Evolutionary conservation across 2,329 filamentous ascomycete genomes (phyloP).

Genomic region (Colletotrichum sp.): DNA sequence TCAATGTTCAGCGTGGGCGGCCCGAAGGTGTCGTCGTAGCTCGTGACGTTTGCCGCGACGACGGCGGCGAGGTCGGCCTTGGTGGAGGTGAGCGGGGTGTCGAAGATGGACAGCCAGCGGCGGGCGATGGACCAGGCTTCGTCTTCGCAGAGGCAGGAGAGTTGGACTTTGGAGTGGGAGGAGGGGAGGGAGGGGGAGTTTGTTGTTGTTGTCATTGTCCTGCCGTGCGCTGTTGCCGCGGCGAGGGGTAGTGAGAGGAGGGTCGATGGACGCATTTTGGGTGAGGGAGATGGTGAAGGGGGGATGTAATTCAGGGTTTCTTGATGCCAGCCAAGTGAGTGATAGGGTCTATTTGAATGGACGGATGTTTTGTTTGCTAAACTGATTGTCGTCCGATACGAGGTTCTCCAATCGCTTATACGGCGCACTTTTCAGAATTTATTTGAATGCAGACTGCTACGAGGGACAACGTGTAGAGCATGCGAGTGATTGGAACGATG

Average conservation of each 20-base stretch:
- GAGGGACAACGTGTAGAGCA: neutral
- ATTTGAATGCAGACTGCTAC: neutral
- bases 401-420: accelerated
- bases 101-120: constrained; percentile 11
- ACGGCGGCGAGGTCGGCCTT: constrained; percentile 1
- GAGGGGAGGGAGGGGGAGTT: neutral
- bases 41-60: neutral
- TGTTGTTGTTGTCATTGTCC: neutral
- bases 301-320: accelerated
- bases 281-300: accelerated
- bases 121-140: constrained; percentile 2
- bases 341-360: neutral
- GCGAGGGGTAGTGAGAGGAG: neutral
- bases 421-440: neutral
- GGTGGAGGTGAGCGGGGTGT: neutral
- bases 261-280: neutral
- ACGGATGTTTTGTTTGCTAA: accelerated
- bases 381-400: accelerated
- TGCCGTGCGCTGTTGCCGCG: neutral
- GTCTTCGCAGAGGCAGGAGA: constrained; percentile 3
- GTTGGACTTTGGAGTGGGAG: neutral
- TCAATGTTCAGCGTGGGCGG: neutral
- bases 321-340: neutral
- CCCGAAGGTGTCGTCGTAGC: constrained; percentile 8
- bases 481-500: neutral